Percentiles rank a stretch among this genome's conserved stretches.
Evolutionary conservation across 257 asterid species (phyloP).

Genomic region (Handroanthus guayacan): DNA sequence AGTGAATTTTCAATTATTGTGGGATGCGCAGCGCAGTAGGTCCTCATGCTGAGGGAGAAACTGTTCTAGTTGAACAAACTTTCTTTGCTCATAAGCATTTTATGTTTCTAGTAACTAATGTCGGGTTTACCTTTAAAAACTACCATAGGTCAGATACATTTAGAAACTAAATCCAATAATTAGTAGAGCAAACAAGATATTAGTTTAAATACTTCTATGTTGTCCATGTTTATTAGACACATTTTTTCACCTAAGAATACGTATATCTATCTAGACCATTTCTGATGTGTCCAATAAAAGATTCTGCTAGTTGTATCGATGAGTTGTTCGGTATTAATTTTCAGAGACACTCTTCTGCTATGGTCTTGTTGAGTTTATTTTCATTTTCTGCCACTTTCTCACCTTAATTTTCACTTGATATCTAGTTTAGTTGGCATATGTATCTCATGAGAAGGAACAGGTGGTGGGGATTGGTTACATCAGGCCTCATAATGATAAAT

Average conservation of each 20-base stretch:
- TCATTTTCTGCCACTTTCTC: background rate
- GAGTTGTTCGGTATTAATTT: slow-evolving; percentile 5
- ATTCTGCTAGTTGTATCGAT: slow-evolving; percentile 10
- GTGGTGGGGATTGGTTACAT: background rate
- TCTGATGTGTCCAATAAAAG: background rate
- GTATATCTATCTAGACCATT: background rate
- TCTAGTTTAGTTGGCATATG: slow-evolving; percentile 12
- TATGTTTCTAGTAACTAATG: slow-evolving; percentile 12
- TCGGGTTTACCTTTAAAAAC: background rate
- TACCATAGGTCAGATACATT: background rate
- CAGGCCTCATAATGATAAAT: background rate
- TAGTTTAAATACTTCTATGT: slow-evolving; percentile 1
- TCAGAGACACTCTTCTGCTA: slow-evolving; percentile 7
- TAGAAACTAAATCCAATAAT: slow-evolving; percentile 17
- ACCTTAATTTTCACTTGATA: background rate
- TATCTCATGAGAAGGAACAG: background rate
- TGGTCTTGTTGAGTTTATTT: background rate
- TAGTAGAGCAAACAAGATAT: slow-evolving; percentile 1
- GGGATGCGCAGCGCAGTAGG: background rate
- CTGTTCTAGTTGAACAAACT: background rate
- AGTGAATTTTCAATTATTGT: background rate
- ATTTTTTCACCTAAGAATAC: background rate
- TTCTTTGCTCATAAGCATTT: background rate
- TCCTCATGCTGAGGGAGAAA: slow-evolving; percentile 20
- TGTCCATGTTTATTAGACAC: background rate